These are phyloP conservation scores for Liquidambar formosana DNA, from an alignment of 164 flowering plant genomes.

Conservation along the genomic window DNA sequence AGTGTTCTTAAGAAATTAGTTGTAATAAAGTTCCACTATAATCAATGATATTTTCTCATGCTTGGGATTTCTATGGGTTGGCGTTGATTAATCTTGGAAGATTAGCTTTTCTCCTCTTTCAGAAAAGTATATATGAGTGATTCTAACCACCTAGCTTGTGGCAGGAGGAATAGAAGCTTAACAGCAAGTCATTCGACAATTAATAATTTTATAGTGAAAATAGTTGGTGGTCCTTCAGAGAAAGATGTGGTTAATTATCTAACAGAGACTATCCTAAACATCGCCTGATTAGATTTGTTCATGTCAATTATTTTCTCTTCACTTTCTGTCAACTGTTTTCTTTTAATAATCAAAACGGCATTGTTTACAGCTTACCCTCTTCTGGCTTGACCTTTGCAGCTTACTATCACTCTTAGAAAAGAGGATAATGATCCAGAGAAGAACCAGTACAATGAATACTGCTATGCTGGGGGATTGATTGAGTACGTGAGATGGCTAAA, in stretches of 20 bases:
- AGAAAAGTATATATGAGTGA: not conserved
- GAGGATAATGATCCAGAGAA: constrained; percentile 75
- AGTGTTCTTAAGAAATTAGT: no score
- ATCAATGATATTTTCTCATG: no score
- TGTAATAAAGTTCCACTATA: no score
- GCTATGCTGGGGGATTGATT: constrained; percentile 86
- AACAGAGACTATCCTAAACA: no score
- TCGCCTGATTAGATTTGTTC: not conserved
- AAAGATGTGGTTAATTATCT: not conserved
- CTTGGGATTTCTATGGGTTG: no score
- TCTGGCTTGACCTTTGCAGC: constrained; percentile 38
- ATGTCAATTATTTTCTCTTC: not conserved
- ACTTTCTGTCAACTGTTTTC: not conserved
- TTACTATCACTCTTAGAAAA: constrained; percentile 62
- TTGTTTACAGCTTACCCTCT: not conserved
- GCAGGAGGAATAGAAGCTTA: not conserved
- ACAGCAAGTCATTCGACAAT: not conserved
- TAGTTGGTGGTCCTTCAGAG: not conserved
- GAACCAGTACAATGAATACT: constrained; percentile 56
- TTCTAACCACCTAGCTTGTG: not conserved
- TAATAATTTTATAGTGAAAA: not conserved
- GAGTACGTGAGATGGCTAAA: constrained; percentile 97
- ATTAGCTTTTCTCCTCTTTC: not conserved
- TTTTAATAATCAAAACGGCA: no score
- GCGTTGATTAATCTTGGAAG: no score